Percentiles rank a stretch among this genome's conserved stretches.
These are phyloP conservation scores for Podospora pseudocomata DNA, from an alignment of 495 filamentous ascomycete species.

Conservation along the genomic window DNA sequence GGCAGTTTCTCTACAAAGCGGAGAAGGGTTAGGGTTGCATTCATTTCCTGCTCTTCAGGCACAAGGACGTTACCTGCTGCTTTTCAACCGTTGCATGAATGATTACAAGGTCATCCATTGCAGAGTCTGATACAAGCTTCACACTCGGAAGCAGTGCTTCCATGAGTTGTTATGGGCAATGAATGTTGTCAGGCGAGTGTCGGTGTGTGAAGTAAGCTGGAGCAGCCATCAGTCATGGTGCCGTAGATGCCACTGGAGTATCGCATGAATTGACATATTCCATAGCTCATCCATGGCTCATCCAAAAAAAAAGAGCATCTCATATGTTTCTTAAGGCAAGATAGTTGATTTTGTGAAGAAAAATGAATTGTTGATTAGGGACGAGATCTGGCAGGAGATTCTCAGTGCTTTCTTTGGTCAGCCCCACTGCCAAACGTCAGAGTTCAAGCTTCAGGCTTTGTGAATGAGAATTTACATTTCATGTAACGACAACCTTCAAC, in stretches of 20 bases:
- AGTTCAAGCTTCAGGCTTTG: not conserved
- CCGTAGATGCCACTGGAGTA: no score
- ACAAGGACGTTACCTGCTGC: not conserved
- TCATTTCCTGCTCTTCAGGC: not conserved
- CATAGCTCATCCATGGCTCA: no score
- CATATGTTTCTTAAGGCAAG: no score
- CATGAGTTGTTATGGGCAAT: not conserved
- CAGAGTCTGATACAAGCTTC: not conserved
- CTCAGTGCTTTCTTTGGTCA: not conserved
- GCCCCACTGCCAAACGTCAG: not conserved
- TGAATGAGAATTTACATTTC: not conserved
- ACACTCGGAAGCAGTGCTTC: not conserved
- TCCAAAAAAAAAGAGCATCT: no score
- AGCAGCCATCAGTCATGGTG: no score
- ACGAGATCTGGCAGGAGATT: not conserved
- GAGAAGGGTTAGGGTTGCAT: conserved; percentile 1
- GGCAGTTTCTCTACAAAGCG: not conserved
- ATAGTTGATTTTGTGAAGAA: not conserved
- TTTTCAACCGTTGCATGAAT: not conserved
- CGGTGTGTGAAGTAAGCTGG: no score
- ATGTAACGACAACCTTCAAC: not conserved
- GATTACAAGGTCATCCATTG: not conserved
- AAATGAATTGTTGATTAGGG: not conserved
- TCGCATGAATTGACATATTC: no score
- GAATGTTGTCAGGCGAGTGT: not conserved